These are phyloP conservation scores for Eremochloa ophiuroides DNA, from an alignment of 176 grass and related monocot species.

Conservation along the genomic window DNA sequence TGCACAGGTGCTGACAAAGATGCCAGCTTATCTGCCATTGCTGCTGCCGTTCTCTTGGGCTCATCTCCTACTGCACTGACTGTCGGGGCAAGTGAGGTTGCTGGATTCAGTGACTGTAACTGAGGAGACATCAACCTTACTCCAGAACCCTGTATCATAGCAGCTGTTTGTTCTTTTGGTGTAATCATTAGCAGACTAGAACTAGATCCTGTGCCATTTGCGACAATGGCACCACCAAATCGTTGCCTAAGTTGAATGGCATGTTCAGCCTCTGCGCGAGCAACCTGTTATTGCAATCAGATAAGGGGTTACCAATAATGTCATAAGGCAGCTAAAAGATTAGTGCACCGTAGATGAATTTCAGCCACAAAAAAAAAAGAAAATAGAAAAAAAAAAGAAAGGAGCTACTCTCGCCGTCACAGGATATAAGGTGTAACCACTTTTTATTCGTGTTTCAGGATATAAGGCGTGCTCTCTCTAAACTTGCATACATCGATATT, in stretches of 20 bases:
- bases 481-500: too few relatives aligned
- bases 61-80: conserved; percentile 42
- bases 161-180: conserved; percentile 30
- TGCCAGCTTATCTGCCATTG: conserved; percentile 77
- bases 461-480: too few relatives aligned
- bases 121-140: conserved; percentile 23
- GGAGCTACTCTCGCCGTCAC: too few relatives aligned
- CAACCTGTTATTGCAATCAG: conserved; percentile 37
- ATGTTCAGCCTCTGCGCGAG: conserved; percentile 40
- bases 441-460: too few relatives aligned
- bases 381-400: too few relatives aligned
- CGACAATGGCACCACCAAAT: conserved; percentile 6
- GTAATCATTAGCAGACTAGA: conserved; percentile 23
- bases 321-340: background rate
- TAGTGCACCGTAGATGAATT: background rate
- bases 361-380: background rate
- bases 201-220: conserved; percentile 21
- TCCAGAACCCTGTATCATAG: conserved; percentile 5
- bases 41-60: conserved; percentile 79
- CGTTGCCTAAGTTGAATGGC: conserved; percentile 35
- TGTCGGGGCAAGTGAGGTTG: conserved; percentile 31
- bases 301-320: background rate
- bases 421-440: too few relatives aligned
- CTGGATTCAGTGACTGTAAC: conserved; percentile 36
- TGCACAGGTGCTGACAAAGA: conserved; percentile 62